These are phyloP conservation scores for Auricularia sp. DNA, from an alignment of 768 basidiomycete genomes.

Conservation along the genomic window DNA sequence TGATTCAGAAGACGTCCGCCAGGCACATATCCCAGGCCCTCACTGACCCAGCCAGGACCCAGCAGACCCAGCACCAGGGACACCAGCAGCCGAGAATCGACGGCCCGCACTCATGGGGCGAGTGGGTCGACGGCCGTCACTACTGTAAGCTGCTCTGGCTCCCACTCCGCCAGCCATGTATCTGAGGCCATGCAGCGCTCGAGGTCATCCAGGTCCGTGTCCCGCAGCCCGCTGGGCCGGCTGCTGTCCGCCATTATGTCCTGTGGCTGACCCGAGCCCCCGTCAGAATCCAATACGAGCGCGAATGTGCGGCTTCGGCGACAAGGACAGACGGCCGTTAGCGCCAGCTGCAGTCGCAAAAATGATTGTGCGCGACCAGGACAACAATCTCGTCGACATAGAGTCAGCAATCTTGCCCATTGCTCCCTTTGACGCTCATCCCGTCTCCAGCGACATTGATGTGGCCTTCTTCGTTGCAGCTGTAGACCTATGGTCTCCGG, in stretches of 20 bases:
- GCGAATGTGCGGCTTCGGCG: conserved; percentile 93
- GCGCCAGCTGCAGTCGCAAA: conserved; percentile 86
- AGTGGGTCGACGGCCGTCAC: conserved; percentile 56
- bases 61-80: background rate
- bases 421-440: background rate
- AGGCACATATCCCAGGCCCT: background rate
- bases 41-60: background rate
- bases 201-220: background rate
- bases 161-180: background rate
- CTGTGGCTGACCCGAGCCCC: conserved; percentile 2
- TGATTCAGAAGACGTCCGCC: conserved; percentile 52
- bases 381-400: conserved; percentile 58
- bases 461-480: conserved; percentile 83
- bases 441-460: conserved; percentile 59
- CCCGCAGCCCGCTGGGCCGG: background rate
- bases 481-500: conserved; percentile 86
- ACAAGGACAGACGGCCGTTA: conserved; percentile 92
- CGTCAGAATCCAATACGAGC: conserved; percentile 78
- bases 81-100: conserved; percentile 15
- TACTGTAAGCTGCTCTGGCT: conserved; percentile 1
- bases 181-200: background rate
- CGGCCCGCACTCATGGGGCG: conserved; percentile 56
- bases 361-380: conserved; percentile 62
- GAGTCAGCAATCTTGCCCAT: conserved; percentile 44
- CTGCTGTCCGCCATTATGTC: background rate